Percentiles rank a stretch among this genome's conserved stretches.
Evolutionary conservation across 2,329 filamentous ascomycete genomes (phyloP).

Genomic region (Diaporthe nobilis): DNA sequence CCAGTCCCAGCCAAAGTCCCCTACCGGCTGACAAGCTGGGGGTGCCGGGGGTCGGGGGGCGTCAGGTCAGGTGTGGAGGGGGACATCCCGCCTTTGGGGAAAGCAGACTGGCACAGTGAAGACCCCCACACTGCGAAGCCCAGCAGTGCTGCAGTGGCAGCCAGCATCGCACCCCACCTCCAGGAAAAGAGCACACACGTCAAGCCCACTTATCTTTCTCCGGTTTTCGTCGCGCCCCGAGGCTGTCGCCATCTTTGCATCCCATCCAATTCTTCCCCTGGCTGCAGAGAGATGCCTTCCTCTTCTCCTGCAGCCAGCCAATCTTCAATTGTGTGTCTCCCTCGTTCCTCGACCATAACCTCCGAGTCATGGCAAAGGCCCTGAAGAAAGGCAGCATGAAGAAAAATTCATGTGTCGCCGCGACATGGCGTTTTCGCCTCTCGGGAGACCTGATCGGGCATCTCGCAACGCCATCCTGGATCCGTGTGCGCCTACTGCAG

Average conservation of each 20-base stretch:
- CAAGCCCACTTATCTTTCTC: constrained; percentile 15
- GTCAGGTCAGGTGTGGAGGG: constrained; percentile 30
- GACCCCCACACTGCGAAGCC: constrained; percentile 16
- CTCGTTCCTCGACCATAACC: neutral
- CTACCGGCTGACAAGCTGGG: constrained; percentile 24
- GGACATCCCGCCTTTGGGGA: constrained; percentile 9
- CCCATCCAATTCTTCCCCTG: neutral
- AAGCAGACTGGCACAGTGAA: neutral
- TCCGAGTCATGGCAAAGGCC: constrained; percentile 10
- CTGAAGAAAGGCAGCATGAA: neutral
- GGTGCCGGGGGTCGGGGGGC: constrained; percentile 9
- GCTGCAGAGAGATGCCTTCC: neutral
- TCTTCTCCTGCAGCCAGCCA: neutral
- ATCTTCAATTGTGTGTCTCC: too few species aligned
- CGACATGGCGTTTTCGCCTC: constrained; percentile 29
- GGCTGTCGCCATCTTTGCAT: constrained; percentile 14
- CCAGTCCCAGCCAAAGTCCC: neutral
- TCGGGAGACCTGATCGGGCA: constrained; percentile 2
- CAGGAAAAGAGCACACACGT: constrained; percentile 15
- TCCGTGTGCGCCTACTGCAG: neutral
- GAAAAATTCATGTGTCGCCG: neutral
- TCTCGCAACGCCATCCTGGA: constrained; percentile 3
- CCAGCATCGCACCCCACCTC: constrained; percentile 20
- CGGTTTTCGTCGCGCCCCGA: constrained; percentile 26
- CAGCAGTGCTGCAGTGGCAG: constrained; percentile 13